Conservation (phyloP, 2,329 filamentous ascomycete genomes). For the Beauveria medogensis region DNA sequence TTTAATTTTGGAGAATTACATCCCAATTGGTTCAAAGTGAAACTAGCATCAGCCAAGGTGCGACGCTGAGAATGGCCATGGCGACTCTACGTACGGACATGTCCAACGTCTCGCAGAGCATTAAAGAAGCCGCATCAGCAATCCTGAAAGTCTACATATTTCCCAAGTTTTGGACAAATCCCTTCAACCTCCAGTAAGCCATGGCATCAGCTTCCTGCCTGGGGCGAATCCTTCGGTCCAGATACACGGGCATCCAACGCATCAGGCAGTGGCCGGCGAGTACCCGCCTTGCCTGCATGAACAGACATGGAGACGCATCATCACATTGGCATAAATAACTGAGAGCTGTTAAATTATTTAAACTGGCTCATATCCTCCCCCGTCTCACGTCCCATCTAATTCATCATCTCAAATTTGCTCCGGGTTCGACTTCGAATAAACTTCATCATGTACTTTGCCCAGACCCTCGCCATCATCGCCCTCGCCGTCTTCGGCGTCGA, state of each 20-base stretch:
- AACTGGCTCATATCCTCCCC: neutral
- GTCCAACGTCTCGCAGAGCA: neutral
- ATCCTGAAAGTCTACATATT: neutral
- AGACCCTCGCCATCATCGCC: slow-evolving; percentile 7
- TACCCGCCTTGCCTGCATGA: neutral
- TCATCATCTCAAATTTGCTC: too few species aligned
- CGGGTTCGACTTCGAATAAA: neutral
- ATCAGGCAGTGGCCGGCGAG: neutral
- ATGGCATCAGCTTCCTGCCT: neutral
- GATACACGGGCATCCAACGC: neutral
- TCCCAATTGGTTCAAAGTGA: too few species aligned
- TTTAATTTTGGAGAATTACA: too few species aligned
- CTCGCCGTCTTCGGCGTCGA: slow-evolving; percentile 2
- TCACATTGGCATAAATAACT: neutral
- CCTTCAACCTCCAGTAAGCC: neutral
- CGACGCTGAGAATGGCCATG: too few species aligned
- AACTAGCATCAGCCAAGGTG: too few species aligned
- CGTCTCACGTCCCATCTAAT: too few species aligned
- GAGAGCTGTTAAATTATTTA: neutral
- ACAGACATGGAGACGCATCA: neutral
- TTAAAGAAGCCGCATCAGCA: neutral
- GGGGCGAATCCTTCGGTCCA: neutral
- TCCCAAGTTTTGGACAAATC: neutral
- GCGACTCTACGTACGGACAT: neutral
- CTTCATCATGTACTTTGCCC: slow-evolving; percentile 4